These are phyloP conservation scores for Xylaria digitata DNA, from an alignment of 2,329 filamentous ascomycete species.

Conservation along the genomic window DNA sequence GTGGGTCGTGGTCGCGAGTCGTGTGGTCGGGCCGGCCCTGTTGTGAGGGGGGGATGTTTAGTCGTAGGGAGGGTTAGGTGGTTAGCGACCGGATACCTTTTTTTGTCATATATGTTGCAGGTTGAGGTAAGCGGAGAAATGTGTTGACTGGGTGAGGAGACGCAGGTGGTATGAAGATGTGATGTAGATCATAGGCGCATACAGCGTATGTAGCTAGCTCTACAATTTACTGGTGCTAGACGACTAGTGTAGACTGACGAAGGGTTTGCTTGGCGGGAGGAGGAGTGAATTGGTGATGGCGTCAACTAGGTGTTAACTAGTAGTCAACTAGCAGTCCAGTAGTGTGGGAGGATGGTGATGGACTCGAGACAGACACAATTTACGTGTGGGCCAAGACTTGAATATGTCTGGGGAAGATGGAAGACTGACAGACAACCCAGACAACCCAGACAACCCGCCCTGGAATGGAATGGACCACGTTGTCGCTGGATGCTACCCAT, in stretches of 20 bases:
- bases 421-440: not conserved
- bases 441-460: not conserved
- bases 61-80: constrained; percentile 8
- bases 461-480: constrained; percentile 5
- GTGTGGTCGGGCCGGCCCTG: constrained; percentile 21
- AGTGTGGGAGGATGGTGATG: constrained; percentile 8
- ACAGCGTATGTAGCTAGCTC: constrained; percentile 3
- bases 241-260: not conserved
- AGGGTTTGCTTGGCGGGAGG: constrained; percentile 7
- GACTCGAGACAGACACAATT: constrained; percentile 26
- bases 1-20: constrained; percentile 24
- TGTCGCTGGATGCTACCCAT: constrained; percentile 1
- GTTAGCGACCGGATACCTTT: constrained; percentile 9
- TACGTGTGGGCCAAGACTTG: constrained; percentile 21
- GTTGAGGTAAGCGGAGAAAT: constrained; percentile 25
- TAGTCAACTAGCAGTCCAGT: not conserved
- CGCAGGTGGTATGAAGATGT: constrained; percentile 13
- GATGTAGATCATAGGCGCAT: constrained; percentile 30
- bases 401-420: constrained; percentile 24
- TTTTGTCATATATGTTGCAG: not conserved
- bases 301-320: not conserved
- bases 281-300: constrained; percentile 2
- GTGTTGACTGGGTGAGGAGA: constrained; percentile 20
- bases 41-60: constrained; percentile 7
- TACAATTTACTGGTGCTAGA: constrained; percentile 2